These are phyloP conservation scores for Ustilago trichophora DNA, from an alignment of 1,284 basidiomycete species.

Conservation along the genomic window DNA sequence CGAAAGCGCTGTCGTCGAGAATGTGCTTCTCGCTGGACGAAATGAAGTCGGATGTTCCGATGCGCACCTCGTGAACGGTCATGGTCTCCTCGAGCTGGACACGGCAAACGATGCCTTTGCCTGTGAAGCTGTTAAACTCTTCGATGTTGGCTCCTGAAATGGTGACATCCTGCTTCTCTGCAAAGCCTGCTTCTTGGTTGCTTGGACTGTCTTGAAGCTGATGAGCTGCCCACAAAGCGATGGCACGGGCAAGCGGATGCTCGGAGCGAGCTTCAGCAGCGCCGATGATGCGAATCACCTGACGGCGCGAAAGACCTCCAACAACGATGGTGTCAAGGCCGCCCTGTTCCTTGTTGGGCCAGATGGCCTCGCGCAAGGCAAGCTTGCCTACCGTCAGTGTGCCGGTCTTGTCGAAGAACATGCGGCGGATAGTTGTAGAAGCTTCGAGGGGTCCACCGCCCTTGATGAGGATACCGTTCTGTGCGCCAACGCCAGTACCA, in stretches of 20 bases:
- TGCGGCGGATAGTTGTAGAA: conserved; percentile 79
- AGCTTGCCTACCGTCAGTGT: conserved; percentile 91
- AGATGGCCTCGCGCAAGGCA: conserved; percentile 77
- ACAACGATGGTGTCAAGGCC: conserved; percentile 23
- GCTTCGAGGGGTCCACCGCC: conserved; percentile 93
- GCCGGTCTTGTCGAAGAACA: conserved; percentile 97
- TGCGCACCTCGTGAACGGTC: conserved; percentile 45
- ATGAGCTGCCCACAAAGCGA: conserved; percentile 78
- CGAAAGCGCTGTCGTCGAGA: conserved; percentile 16
- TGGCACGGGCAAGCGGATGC: conserved; percentile 92
- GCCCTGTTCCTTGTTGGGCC: conserved; percentile 72
- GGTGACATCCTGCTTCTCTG: conserved; percentile 2
- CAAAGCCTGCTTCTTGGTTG: background rate
- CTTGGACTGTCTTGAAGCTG: conserved; percentile 67
- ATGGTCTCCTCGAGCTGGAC: conserved; percentile 44
- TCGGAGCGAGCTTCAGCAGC: conserved; percentile 90
- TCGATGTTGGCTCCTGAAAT: conserved; percentile 69
- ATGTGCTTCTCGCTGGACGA: conserved; percentile 7
- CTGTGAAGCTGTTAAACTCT: conserved; percentile 85
- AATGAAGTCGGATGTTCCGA: conserved; percentile 56
- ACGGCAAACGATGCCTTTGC: conserved; percentile 77
- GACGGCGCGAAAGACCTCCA: conserved; percentile 30
- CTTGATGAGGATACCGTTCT: conserved; percentile 98
- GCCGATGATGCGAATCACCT: conserved; percentile 73
- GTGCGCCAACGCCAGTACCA: conserved; percentile 94